Percentiles rank a stretch among this genome's conserved stretches.
Evolutionary conservation across 495 filamentous ascomycete species (phyloP).

Genomic region (Penicillium subrubescens): DNA sequence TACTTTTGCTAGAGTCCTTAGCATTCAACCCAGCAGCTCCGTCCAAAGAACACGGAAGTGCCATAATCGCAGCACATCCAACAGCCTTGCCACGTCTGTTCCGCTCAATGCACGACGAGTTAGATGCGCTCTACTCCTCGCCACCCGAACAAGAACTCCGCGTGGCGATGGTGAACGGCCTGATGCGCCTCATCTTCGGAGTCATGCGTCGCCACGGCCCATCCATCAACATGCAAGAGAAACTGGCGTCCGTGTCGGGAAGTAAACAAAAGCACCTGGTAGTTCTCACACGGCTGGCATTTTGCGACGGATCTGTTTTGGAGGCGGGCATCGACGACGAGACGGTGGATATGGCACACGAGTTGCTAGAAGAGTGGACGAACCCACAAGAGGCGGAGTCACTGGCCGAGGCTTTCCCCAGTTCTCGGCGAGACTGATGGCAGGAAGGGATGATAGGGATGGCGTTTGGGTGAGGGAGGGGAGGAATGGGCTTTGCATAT

Average conservation of each 20-base stretch:
- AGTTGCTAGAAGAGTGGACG: slow-evolving; percentile 63
- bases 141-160: slow-evolving; percentile 44
- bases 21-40: slow-evolving; percentile 40
- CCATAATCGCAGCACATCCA: slow-evolving; percentile 55
- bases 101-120: slow-evolving; percentile 62
- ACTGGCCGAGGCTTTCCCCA: slow-evolving; percentile 58
- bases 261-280: slow-evolving; percentile 67
- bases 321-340: slow-evolving; percentile 69
- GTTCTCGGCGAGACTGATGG: slow-evolving; percentile 35
- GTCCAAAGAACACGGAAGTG: slow-evolving; percentile 49
- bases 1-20: slow-evolving; percentile 57
- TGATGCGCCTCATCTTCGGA: slow-evolving; percentile 62
- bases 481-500: slow-evolving; percentile 8
- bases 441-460: neutral
- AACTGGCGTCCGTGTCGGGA: slow-evolving; percentile 58
- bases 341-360: slow-evolving; percentile 64
- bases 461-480: neutral
- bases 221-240: slow-evolving; percentile 55
- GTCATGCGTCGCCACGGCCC: slow-evolving; percentile 54
- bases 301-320: slow-evolving; percentile 61
- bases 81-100: slow-evolving; percentile 61
- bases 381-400: slow-evolving; percentile 73
- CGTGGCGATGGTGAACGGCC: slow-evolving; percentile 56
- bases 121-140: slow-evolving; percentile 62
- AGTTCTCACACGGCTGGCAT: slow-evolving; percentile 66